Percentiles rank a stretch among this genome's conserved stretches.
Conservation (phyloP, 805 yeast species). For the Metschnikowia drakensbergensis region DNA sequence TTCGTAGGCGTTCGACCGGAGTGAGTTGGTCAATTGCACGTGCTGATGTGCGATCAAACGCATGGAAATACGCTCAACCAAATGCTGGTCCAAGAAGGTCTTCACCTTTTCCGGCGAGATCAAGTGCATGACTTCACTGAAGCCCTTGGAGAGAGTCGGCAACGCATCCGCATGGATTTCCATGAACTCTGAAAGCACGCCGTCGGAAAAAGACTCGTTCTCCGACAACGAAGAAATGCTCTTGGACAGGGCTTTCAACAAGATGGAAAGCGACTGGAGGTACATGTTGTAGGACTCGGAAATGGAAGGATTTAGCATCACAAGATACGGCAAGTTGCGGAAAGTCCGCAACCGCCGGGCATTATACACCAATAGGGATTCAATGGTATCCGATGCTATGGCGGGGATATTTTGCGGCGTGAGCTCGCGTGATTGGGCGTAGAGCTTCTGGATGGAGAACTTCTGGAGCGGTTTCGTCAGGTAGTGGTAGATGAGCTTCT, state of each 20-base stretch:
- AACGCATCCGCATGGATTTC: conserved; percentile 82
- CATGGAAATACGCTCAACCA: conserved; percentile 82
- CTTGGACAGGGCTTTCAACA: conserved; percentile 31
- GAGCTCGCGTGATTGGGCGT: conserved; percentile 39
- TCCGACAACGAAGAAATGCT: conserved; percentile 48
- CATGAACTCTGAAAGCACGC: conserved; percentile 54
- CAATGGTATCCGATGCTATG: conserved; percentile 54
- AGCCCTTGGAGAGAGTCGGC: conserved; percentile 77
- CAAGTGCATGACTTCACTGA: conserved; percentile 56
- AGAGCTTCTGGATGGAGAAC: conserved; percentile 49
- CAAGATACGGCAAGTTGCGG: conserved; percentile 75
- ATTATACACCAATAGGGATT: conserved; percentile 54
- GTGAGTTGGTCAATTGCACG: conserved; percentile 50
- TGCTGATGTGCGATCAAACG: conserved; percentile 85
- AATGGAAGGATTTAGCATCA: conserved; percentile 81
- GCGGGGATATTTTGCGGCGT: conserved; percentile 33
- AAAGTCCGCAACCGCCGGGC: conserved; percentile 70
- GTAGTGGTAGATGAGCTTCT: conserved; percentile 54
- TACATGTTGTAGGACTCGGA: conserved; percentile 73
- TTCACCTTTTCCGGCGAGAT: conserved; percentile 49
- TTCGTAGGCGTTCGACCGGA: conserved; percentile 40
- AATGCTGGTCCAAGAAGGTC: conserved; percentile 66
- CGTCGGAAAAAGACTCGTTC: conserved; percentile 47
- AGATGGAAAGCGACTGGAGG: conserved; percentile 55
- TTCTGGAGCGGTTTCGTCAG: conserved; percentile 51